Conservation (phyloP, 306 rosid species). For the Castanospermum australe region DNA sequence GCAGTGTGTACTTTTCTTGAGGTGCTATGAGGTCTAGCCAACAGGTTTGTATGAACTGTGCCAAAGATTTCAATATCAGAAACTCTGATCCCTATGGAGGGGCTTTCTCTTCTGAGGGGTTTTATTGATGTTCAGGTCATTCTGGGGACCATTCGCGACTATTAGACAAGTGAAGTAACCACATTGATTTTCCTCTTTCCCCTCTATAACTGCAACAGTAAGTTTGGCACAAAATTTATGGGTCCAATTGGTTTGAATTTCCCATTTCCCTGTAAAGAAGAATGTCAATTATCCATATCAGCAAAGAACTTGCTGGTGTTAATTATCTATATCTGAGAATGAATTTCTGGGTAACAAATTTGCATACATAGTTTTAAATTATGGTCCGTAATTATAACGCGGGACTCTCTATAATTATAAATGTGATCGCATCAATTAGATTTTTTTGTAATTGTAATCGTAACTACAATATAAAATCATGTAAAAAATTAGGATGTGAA, state of each 20-base stretch:
- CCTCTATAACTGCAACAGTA: not conserved
- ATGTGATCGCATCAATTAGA: no score
- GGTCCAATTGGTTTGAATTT: not conserved
- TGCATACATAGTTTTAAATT: no score
- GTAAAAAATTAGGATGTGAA: no score
- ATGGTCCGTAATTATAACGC: no score
- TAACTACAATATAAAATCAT: no score
- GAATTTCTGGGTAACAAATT: no score
- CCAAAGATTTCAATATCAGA: slow-evolving; percentile 27
- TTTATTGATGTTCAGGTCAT: not conserved
- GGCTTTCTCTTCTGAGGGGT: not conserved
- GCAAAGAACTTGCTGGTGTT: no score
- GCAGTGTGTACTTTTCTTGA: slow-evolving; percentile 29
- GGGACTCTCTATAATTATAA: no score
- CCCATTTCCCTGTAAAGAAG: not conserved
- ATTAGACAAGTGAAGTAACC: slow-evolving; percentile 12
- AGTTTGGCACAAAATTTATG: not conserved
- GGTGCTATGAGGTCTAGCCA: slow-evolving; percentile 28
- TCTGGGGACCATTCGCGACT: slow-evolving; percentile 28
- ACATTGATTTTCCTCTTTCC: not conserved
- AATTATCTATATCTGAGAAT: no score
- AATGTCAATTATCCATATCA: not conserved
- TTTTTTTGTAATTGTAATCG: no score
- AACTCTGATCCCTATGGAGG: slow-evolving; percentile 10
- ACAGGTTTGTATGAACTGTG: not conserved